Evolutionary conservation across 2,329 filamentous ascomycete genomes (phyloP).

Genomic region (Verticillium longisporum): DNA sequence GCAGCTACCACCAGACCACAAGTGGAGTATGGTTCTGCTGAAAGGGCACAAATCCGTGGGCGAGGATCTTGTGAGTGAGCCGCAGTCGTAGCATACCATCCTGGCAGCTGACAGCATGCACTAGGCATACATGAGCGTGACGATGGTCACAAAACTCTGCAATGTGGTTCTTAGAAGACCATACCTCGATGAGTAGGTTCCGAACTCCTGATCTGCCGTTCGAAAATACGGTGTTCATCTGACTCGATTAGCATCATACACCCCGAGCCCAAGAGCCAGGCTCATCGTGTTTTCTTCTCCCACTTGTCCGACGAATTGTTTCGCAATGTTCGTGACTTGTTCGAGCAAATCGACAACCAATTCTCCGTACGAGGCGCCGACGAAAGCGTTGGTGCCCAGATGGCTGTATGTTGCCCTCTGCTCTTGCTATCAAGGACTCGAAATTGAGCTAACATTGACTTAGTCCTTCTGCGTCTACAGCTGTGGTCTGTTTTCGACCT

Average conservation of each 20-base stretch:
- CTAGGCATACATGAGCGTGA: constrained; percentile 47
- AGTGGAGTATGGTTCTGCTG: constrained; percentile 35
- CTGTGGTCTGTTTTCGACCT: constrained; percentile 45
- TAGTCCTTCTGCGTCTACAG: constrained; percentile 46
- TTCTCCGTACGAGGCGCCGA: constrained; percentile 37
- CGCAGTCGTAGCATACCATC: not conserved
- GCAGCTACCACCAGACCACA: constrained; percentile 38
- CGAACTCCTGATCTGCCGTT: not conserved
- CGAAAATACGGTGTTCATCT: not conserved
- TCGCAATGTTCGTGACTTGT: constrained; percentile 38
- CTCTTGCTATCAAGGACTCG: not conserved
- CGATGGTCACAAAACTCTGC: constrained; percentile 48
- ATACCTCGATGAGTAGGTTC: constrained; percentile 42
- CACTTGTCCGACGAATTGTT: constrained; percentile 41
- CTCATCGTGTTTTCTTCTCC: constrained; percentile 30
- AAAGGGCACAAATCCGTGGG: constrained; percentile 38
- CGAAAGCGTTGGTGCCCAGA: constrained; percentile 45
- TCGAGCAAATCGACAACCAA: constrained; percentile 45
- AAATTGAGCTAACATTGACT: not conserved
- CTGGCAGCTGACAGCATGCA: constrained; percentile 4
- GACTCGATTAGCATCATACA: constrained; percentile 32
- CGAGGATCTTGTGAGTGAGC: constrained; percentile 38
- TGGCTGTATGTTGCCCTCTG: constrained; percentile 31
- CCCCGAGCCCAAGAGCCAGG: constrained; percentile 28
- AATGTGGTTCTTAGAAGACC: constrained; percentile 49